These are phyloP conservation scores for Dryadomyces quercivorus DNA, from an alignment of 2,329 filamentous ascomycete genomes.

Conservation along the genomic window DNA sequence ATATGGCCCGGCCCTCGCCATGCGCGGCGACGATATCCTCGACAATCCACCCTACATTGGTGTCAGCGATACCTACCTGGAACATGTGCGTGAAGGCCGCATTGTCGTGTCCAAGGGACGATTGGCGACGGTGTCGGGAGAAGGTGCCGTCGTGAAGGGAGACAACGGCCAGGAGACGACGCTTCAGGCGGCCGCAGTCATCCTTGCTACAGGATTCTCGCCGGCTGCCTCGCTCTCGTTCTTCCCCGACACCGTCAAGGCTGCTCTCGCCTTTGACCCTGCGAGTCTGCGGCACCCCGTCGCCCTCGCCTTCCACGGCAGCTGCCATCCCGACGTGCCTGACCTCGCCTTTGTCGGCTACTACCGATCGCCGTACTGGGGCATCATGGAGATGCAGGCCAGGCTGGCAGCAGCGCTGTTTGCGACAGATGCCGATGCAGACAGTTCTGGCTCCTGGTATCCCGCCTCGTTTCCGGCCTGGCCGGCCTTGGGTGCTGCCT, in stretches of 20 bases:
- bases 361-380: conserved; percentile 78
- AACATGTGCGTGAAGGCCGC: conserved; percentile 57
- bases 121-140: conserved; percentile 23
- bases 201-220: conserved; percentile 67
- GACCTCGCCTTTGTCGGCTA: conserved; percentile 70
- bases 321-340: conserved; percentile 46
- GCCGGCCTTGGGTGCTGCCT: conserved; percentile 23
- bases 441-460: conserved; percentile 18
- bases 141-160: conserved; percentile 14
- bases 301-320: conserved; percentile 55
- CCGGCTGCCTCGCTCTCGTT: conserved; percentile 52
- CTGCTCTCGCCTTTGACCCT: conserved; percentile 44
- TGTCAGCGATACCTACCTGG: conserved; percentile 59
- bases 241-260: conserved; percentile 42
- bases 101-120: conserved; percentile 41
- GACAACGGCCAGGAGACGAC: conserved; percentile 10
- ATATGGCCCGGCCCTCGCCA: conserved; percentile 29
- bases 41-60: conserved; percentile 51
- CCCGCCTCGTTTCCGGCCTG: conserved; percentile 11
- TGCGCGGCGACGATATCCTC: conserved; percentile 27
- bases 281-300: conserved; percentile 45
- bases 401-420: conserved; percentile 53
- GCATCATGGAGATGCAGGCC: conserved; percentile 78
- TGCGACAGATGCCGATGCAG: not conserved
- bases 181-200: conserved; percentile 44